Percentiles rank a stretch among this genome's conserved stretches.
These are phyloP conservation scores for Trematosphaeria pertusa DNA, from an alignment of 2,329 filamentous ascomycete species.

Conservation along the genomic window DNA sequence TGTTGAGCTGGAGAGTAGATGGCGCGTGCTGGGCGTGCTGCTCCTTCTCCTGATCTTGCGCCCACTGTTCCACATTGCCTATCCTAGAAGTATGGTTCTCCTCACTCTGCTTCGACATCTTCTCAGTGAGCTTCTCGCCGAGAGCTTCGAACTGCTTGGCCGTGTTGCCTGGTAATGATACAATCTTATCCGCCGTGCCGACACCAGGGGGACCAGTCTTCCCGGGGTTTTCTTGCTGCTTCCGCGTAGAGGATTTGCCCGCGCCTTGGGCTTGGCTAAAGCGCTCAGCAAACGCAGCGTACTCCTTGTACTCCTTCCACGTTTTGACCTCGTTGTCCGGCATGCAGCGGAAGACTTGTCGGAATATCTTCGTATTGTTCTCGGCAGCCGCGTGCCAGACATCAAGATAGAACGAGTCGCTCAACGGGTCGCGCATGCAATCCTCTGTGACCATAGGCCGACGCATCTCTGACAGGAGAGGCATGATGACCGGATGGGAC, in stretches of 20 bases:
- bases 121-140: slow-evolving; percentile 41
- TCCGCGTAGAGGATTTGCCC: slow-evolving; percentile 60
- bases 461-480: slow-evolving; percentile 69
- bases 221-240: slow-evolving; percentile 55
- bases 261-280: slow-evolving; percentile 72
- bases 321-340: slow-evolving; percentile 92
- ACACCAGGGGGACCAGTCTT: slow-evolving; percentile 58
- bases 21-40: slow-evolving; percentile 17
- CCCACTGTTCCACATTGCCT: slow-evolving; percentile 48
- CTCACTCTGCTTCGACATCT: slow-evolving; percentile 28
- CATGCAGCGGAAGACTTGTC: slow-evolving; percentile 94
- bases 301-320: slow-evolving; percentile 93
- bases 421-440: slow-evolving; percentile 92
- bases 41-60: slow-evolving; percentile 46
- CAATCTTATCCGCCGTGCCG: slow-evolving; percentile 36
- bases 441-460: slow-evolving; percentile 80
- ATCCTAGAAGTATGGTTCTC: slow-evolving; percentile 23
- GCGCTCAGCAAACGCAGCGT: slow-evolving; percentile 74
- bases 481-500: slow-evolving; percentile 56
- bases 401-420: slow-evolving; percentile 81
- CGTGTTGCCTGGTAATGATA: slow-evolving; percentile 25
- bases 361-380: slow-evolving; percentile 95
- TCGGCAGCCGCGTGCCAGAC: slow-evolving; percentile 86
- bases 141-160: slow-evolving; percentile 32
- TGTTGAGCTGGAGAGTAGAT: slow-evolving; percentile 27